Evolutionary conservation across 1,284 basidiomycete species (phyloP), one percentile per base, ranked within the genome.

Genomic region (Trametes pubescens): DNA sequence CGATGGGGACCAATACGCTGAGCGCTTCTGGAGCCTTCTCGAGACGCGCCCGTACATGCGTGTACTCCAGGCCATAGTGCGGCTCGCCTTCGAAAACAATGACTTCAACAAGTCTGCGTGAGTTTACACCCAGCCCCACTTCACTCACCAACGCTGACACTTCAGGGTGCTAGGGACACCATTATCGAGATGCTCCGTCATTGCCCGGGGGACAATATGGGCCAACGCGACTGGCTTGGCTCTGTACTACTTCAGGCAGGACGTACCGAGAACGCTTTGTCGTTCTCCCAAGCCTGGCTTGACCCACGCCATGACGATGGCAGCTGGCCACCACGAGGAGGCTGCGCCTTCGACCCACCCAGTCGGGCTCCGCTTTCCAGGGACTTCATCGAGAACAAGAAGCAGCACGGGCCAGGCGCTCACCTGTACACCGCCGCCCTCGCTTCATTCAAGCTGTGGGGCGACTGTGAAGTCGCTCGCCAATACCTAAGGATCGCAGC

Each of bases 1-100:
- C n/a, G 78, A 80, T 53, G 69, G 68, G 13, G 68, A 74, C 21
- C 63, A 74, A 11, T 55, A 72, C 32, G 76, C 77, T 10, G 79
- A 78, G 4, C 57, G 73, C 11, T 82, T 81, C 67, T 81, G 79
- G 77, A 65, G 66, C 5, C 66, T 81, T 11, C 21, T 80, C 2
- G 76, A 78, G 62, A 81, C 81, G 2, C 73, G 81, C 2, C 81
- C 81, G 0, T 82, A 82, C 65, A 82, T 82, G 78, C 79, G 81
- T 13, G 73, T 81, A 5, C 69, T 81, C 1, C 77, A 78, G 56
- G 78, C 77, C 3, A 72, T 79, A 22, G 77, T 79, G 4, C 71
- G 77, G 0, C 51, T 78, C 1, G 76, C 77, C 47, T 76, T 78
- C 60, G 75, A 79, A 52, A 71, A 69, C 6, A 69, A 70, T 34